Conservation (phyloP, 371 early-diverging fungal species). For the Mortierella sp. region DNA sequence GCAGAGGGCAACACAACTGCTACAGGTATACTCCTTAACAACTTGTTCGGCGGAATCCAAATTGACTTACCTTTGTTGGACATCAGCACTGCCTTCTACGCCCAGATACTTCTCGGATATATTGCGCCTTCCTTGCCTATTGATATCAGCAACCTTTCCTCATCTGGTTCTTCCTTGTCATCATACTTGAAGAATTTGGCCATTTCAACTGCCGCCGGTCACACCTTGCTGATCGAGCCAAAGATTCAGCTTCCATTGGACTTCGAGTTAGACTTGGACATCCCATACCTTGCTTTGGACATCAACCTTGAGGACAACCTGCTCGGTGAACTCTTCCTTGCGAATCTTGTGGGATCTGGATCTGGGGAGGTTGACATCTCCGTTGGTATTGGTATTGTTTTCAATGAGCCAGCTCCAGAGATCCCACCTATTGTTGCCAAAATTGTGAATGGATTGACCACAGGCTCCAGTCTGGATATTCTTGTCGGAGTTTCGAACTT, state of each 20-base stretch:
- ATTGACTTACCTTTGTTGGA: slow-evolving; percentile 40
- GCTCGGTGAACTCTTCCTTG: slow-evolving; percentile 46
- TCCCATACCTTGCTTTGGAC: slow-evolving; percentile 51
- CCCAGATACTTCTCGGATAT: slow-evolving; percentile 25
- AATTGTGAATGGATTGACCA: slow-evolving; percentile 33
- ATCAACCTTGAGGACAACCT: slow-evolving; percentile 41
- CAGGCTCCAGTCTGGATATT: slow-evolving; percentile 35
- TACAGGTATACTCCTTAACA: slow-evolving; percentile 33
- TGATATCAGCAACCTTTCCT: slow-evolving; percentile 43
- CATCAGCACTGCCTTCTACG: slow-evolving; percentile 35
- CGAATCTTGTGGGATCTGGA: slow-evolving; percentile 45
- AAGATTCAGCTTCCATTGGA: slow-evolving; percentile 42
- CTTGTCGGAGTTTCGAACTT: slow-evolving; percentile 39
- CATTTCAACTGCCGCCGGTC: slow-evolving; percentile 47
- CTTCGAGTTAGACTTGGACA: slow-evolving; percentile 43
- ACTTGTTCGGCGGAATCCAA: slow-evolving; percentile 29
- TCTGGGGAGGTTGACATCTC: slow-evolving; percentile 47
- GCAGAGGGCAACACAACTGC: slow-evolving; percentile 20
- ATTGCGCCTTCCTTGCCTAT: slow-evolving; percentile 41
- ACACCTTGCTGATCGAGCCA: slow-evolving; percentile 49
- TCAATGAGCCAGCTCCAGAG: slow-evolving; percentile 37
- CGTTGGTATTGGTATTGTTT: slow-evolving; percentile 47
- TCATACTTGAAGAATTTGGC: slow-evolving; percentile 38
- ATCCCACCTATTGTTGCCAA: slow-evolving; percentile 39
- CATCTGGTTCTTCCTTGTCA: slow-evolving; percentile 27